Evolutionary conservation across 306 rosid genomes (phyloP).

Genomic region (Datisca glomerata): DNA sequence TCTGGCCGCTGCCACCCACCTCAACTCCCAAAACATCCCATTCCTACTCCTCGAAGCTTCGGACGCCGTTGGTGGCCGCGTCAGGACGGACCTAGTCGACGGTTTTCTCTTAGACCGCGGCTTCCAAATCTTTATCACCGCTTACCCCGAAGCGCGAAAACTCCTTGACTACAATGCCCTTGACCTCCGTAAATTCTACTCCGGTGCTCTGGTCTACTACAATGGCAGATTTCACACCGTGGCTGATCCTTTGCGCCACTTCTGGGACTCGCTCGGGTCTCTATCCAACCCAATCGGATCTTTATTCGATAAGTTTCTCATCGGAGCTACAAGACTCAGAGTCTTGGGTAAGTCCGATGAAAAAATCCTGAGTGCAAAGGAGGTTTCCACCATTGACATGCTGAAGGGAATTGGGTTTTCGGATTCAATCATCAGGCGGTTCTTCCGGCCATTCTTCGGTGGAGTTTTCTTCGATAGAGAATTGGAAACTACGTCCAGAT

Average conservation of each 20-base stretch:
- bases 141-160: slow-evolving; percentile 64
- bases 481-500: slow-evolving; percentile 53
- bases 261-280: slow-evolving; percentile 41
- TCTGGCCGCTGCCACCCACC: slow-evolving; percentile 67
- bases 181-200: slow-evolving; percentile 56
- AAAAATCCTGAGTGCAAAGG: slow-evolving; percentile 30
- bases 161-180: slow-evolving; percentile 57
- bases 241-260: slow-evolving; percentile 67
- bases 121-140: slow-evolving; percentile 91
- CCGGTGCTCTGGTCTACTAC: slow-evolving; percentile 54
- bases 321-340: slow-evolving; percentile 36
- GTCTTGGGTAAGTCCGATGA: slow-evolving; percentile 43
- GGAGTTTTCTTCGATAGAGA: slow-evolving; percentile 67
- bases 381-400: slow-evolving; percentile 42
- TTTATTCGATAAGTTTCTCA: slow-evolving; percentile 48
- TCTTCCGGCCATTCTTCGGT: slow-evolving; percentile 81
- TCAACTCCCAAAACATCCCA: slow-evolving; percentile 48
- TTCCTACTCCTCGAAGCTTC: slow-evolving; percentile 72
- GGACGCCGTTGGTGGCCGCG: slow-evolving; percentile 69
- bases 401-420: slow-evolving; percentile 50
- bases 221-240: slow-evolving; percentile 64
- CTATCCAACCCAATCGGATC: slow-evolving; percentile 65
- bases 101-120: slow-evolving; percentile 85
- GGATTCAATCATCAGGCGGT: slow-evolving; percentile 39
- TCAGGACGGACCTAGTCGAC: slow-evolving; percentile 56